These are phyloP conservation scores for Echium plantagineum DNA, from an alignment of 257 asterid species.

Conservation along the genomic window DNA sequence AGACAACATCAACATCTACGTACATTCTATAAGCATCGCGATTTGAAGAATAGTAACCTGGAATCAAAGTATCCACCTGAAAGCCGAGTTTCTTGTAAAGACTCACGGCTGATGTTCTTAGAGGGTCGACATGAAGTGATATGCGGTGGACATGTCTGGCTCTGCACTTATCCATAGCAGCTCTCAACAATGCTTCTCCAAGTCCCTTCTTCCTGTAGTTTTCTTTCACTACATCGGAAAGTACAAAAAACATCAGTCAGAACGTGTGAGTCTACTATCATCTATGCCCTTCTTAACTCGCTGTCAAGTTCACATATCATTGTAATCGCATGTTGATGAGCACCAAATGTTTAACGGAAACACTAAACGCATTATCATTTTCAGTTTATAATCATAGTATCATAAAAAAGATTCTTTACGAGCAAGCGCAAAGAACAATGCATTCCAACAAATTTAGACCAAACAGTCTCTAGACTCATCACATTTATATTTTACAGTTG, in stretches of 20 bases:
- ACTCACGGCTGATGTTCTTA: slow-evolving; percentile 53
- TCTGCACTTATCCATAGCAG: slow-evolving; percentile 62
- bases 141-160: slow-evolving; percentile 51
- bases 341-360: not conserved
- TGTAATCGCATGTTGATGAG: not conserved
- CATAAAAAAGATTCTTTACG: too few relatives aligned
- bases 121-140: slow-evolving; percentile 81
- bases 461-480: too few relatives aligned
- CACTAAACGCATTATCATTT: too few relatives aligned
- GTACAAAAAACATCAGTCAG: slow-evolving; percentile 2
- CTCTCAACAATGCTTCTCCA: slow-evolving; percentile 72
- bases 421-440: not conserved
- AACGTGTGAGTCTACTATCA: not conserved
- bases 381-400: not conserved
- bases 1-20: slow-evolving; percentile 40
- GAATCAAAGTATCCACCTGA: slow-evolving; percentile 55
- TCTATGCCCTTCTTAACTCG: not conserved
- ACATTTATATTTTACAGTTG: too few relatives aligned
- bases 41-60: slow-evolving; percentile 57
- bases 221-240: slow-evolving; percentile 47
- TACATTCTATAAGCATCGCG: slow-evolving; percentile 85
- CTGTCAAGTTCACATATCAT: not conserved
- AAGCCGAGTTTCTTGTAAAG: slow-evolving; percentile 77
- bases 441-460: too few relatives aligned
- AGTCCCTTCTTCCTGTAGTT: slow-evolving; percentile 49